Evolutionary conservation across 352 stramenopile species (phyloP), one percentile per base, ranked within the genome.

Genomic region (Phytophthora vignae): DNA sequence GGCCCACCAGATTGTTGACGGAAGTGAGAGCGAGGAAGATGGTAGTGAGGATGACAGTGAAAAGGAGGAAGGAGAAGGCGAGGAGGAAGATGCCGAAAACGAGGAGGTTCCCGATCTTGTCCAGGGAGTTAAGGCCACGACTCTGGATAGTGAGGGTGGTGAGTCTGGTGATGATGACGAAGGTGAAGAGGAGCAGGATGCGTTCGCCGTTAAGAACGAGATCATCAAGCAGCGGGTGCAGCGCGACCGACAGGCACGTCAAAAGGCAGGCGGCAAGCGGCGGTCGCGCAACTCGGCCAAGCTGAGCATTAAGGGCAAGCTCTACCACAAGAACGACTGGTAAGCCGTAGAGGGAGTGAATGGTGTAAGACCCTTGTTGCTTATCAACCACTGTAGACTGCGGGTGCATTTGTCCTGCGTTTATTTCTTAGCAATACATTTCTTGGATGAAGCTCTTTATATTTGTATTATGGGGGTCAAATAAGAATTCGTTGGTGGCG

Each of bases 241-340:
- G 61, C 87, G 90, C 21, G 83, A 92, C 22, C 82, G 90, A 9
- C 71, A 85, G 58, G 69, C 82, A 55, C 83, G 87, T 27, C 65
- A 82, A 40, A 92, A 95, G 72, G 62, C 69, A 7, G 75, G 74
- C 19, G 70, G 83, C n/a, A 89, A 87, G 67, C 87, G 85, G 27
- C 80, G 76, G 52, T 87, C 90, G 63, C 88, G 90, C 31, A 96
- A 96, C 71, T 77, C 77, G 31, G 74, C 90, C 62, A 96, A 96
- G 82, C 75, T 96, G 21, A 96, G 87, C 71, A 80, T 96, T 55
- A 96, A 96, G 82, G 90, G 90, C 63, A 90, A 88, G 38, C 76
- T 95, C 48, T 79, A 90, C 42, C 90, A 96, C 78, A 94, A 96
- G 66, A 86, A 92, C 36, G 77, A 88, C 60, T 96, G 84, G 76